Evolutionary conservation across 139 green algal species (phyloP).

Genomic region (Desmodesmus armatus): DNA sequence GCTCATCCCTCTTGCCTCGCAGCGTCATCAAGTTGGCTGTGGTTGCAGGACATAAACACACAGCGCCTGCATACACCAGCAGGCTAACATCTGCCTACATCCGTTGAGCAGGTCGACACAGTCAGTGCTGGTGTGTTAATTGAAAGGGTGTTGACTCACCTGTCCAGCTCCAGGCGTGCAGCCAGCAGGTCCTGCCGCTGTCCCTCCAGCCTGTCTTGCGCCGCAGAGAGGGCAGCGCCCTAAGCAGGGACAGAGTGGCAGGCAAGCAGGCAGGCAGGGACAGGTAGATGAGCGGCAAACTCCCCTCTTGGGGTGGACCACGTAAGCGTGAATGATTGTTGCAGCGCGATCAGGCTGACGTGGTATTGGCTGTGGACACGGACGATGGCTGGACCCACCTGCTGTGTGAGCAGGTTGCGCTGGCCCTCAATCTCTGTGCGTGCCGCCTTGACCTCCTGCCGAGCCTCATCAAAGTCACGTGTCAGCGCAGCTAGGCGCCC

Average conservation of each 20-base stretch:
- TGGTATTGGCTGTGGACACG: not conserved
- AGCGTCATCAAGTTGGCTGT: not conserved
- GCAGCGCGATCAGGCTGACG: not conserved
- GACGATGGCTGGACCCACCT: not conserved
- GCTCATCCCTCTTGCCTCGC: too few species aligned
- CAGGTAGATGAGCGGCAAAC: not conserved
- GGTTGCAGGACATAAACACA: not conserved
- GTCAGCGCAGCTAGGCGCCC: constrained; percentile 19
- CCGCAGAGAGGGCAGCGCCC: constrained; percentile 13
- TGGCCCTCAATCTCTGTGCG: constrained; percentile 39
- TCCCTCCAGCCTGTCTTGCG: constrained; percentile 22
- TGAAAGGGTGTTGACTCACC: not conserved
- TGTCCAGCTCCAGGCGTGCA: constrained; percentile 35
- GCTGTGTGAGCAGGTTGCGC: not conserved
- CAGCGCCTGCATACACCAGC: not conserved
- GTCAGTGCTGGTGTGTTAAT: too few species aligned
- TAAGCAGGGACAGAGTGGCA: not conserved
- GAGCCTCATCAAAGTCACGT: constrained; percentile 31
- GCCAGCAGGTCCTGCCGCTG: constrained; percentile 14
- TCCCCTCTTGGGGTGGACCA: not conserved
- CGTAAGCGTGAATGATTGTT: not conserved
- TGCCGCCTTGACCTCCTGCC: constrained; percentile 30
- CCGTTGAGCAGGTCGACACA: not conserved
- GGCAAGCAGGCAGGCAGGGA: not conserved
- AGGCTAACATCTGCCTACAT: too few species aligned